Evolutionary conservation across 176 grass and related monocot genomes (phyloP), one percentile per base, ranked within the genome.

Genomic region (Carex pumila): DNA sequence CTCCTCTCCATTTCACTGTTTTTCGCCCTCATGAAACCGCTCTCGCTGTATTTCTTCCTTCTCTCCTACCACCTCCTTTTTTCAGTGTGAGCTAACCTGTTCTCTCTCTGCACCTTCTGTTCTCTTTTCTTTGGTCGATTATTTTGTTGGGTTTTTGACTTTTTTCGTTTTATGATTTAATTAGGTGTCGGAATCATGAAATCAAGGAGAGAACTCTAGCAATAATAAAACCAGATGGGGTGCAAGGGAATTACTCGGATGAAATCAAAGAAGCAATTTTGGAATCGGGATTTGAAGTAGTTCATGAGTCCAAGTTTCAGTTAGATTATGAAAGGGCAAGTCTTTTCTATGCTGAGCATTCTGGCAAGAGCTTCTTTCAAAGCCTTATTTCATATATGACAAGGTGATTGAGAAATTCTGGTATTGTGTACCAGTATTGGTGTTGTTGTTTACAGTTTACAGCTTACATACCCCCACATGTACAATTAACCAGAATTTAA

Each of bases 191-290:
- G 45, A 86, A 57, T 12, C 91, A 73, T 78, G 88, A 54, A 9
- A 79, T 84, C 68, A 65, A 52, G 56, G 90, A 98, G 88, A 91
- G 84, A 85, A 97, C 92, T 0, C 85, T 97, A 61, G 92, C 90
- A 5, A 92, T 97, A 84, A 92, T 97, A 81, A 97, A 94, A 67
- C 92, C 92, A 18, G 95, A 97, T 84, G 95, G 95, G 65, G 81
- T 97, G 17, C 67, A 74, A 4, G 90, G 90, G 32, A 90, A 92
- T 49, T 91, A 92, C 90, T 87, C 41, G 0, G 78, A 91, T 15
- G 84, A 79, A 71, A 97, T 97, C 75, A 97, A 91, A 85, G 68
- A 22, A 57, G 81, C 81, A 45, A 90, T 97, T 68, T 58, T 87
- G 81, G 83, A 86, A 79, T 91, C 84, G 84, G 92, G 92, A 80